phyloP scores from a whole-genome alignment of 192 early-diverging fungal species.

The Chytriomyces sp. region DNA sequence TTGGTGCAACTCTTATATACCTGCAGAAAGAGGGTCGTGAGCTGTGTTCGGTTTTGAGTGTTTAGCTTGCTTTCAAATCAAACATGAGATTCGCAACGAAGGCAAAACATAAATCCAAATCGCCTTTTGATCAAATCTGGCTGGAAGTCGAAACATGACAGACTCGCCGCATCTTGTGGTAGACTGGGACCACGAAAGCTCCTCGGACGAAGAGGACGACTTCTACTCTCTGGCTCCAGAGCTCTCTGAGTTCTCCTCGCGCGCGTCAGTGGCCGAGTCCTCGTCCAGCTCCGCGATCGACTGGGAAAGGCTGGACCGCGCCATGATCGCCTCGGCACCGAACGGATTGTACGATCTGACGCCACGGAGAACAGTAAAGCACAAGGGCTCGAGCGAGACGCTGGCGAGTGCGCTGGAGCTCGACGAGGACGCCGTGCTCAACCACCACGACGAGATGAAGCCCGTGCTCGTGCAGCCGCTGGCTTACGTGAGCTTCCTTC shows the following conservation, averaged over 20 bases:
- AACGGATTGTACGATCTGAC: not conserved
- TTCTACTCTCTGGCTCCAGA: constrained; percentile 14
- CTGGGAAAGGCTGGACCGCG: not conserved
- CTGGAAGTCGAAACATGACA: too few species aligned
- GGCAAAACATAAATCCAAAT: too few species aligned
- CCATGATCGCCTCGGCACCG: not conserved
- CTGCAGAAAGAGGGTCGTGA: too few species aligned
- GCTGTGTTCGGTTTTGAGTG: too few species aligned
- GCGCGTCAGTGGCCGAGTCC: not conserved
- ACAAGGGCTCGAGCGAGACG: not conserved
- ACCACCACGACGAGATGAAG: not conserved
- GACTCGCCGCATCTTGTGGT: too few species aligned
- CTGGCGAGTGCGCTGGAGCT: not conserved
- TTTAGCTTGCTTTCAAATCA: too few species aligned
- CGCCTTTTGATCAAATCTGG: too few species aligned
- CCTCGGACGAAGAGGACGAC: constrained; percentile 15
- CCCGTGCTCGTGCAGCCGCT: constrained; percentile 24
- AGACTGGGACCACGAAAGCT: constrained; percentile 1
- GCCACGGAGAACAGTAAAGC: not conserved
- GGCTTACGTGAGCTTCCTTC: constrained; percentile 20
- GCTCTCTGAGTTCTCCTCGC: not conserved
- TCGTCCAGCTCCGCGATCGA: not conserved
- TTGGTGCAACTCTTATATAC: too few species aligned
- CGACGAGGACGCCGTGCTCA: constrained; percentile 17
- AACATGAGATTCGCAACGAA: too few species aligned